A percentile compares a stretch with the other conserved stretches of the same genome.
Evolutionary conservation across 768 basidiomycete genomes (phyloP).

Genomic region (Pholiota molesta): DNA sequence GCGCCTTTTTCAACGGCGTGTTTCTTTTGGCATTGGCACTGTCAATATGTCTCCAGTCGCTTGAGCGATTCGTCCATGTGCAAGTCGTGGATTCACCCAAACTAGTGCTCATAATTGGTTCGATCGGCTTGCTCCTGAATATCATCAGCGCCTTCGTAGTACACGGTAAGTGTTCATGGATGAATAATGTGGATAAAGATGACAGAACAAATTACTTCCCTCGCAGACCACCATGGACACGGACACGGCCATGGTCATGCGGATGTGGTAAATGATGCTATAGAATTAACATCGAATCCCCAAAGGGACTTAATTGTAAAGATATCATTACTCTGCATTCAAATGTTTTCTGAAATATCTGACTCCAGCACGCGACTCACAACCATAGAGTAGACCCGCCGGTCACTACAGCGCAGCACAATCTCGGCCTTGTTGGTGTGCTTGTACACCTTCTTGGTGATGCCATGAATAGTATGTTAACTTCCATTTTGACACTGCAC

Average conservation of each 20-base stretch:
- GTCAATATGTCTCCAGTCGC: conserved; percentile 54
- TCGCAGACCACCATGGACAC: conserved; percentile 44
- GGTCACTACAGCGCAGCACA: conserved; percentile 33
- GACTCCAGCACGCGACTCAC: conserved; percentile 49
- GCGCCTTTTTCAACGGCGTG: conserved; percentile 57
- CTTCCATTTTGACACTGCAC: conserved; percentile 7
- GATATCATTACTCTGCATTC: background rate
- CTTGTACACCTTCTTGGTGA: conserved; percentile 56
- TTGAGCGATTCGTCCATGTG: conserved; percentile 55
- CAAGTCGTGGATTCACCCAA: conserved; percentile 45
- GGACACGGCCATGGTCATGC: conserved; percentile 33
- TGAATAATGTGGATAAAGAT: background rate
- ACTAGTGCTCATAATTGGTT: conserved; percentile 51
- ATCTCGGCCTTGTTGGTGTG: conserved; percentile 51
- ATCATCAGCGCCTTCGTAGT: conserved; percentile 49
- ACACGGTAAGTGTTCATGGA: conserved; percentile 39
- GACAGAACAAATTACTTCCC: conserved; percentile 1
- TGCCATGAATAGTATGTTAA: conserved; percentile 51
- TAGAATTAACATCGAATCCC: conserved; percentile 24
- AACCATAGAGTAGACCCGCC: conserved; percentile 49
- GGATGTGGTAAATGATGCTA: conserved; percentile 10
- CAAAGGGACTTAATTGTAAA: conserved; percentile 35
- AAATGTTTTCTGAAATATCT: background rate
- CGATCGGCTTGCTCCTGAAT: conserved; percentile 50
- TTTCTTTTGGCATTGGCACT: conserved; percentile 55